phyloP scores from a whole-genome alignment of 176 grass and related monocot species.

The Oryza coarctata region DNA sequence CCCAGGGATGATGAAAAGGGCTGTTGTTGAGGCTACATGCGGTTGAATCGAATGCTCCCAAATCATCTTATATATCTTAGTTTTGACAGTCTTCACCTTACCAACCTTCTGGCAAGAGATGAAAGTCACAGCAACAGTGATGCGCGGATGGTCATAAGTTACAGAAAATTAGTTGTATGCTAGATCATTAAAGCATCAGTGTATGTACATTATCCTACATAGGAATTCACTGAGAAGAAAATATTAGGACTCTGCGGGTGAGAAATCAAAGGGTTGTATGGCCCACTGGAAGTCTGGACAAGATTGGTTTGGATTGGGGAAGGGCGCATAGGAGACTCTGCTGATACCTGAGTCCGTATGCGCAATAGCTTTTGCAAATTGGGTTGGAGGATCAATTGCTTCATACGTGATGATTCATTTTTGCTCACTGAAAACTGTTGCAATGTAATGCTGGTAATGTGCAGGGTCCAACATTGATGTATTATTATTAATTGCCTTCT shows the following conservation, averaged over 20 bases:
- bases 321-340: slow-evolving; percentile 49
- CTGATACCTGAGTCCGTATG: slow-evolving; percentile 57
- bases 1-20: slow-evolving; percentile 82
- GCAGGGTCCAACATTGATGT: slow-evolving; percentile 17
- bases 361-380: background rate
- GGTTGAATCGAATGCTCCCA: slow-evolving; percentile 28
- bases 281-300: background rate
- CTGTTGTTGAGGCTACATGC: slow-evolving; percentile 76
- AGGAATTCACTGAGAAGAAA: slow-evolving; percentile 14
- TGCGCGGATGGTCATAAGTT: slow-evolving; percentile 44
- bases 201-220: slow-evolving; percentile 35
- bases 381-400: slow-evolving; percentile 35
- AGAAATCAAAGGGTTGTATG: background rate
- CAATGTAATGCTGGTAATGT: slow-evolving; percentile 15
- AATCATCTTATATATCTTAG: slow-evolving; percentile 18
- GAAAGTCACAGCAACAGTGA: slow-evolving; percentile 64
- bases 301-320: slow-evolving; percentile 12
- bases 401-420: slow-evolving; percentile 33
- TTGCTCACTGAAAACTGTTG: slow-evolving; percentile 12
- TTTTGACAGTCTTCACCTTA: slow-evolving; percentile 17
- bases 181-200: slow-evolving; percentile 31
- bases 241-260: slow-evolving; percentile 10
- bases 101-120: slow-evolving; percentile 49
- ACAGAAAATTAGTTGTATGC: slow-evolving; percentile 21
- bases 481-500: slow-evolving; percentile 4